Percentiles rank a stretch among this genome's conserved stretches.
These are phyloP conservation scores for Glomus cerebriforme DNA, from an alignment of 192 early-diverging fungal genomes.

Conservation along the genomic window DNA sequence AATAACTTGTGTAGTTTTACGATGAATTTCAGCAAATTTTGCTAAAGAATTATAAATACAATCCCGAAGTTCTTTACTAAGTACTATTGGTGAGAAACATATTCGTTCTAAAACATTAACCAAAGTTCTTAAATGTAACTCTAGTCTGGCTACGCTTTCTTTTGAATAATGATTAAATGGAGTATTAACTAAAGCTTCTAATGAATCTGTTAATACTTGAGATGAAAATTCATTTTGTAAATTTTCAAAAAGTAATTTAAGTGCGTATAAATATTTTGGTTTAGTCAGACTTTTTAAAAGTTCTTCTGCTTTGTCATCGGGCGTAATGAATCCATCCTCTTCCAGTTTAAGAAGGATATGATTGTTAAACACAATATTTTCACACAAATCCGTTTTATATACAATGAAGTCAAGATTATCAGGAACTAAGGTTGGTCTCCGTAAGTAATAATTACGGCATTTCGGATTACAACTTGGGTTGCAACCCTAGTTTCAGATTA, in stretches of 20 bases:
- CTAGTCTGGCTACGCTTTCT: neutral
- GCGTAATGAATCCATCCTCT: too few relatives aligned
- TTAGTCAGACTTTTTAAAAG: neutral
- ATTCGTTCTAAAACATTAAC: neutral
- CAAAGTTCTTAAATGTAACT: constrained; percentile 9
- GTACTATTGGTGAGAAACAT: neutral
- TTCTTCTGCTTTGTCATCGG: neutral
- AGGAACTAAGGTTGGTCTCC: too few relatives aligned
- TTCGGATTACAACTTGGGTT: too few relatives aligned
- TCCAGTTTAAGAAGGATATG: neutral
- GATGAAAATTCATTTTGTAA: neutral
- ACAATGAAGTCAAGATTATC: too few relatives aligned
- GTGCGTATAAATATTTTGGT: neutral
- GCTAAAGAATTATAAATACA: neutral
- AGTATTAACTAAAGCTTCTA: neutral
- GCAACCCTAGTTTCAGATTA: too few relatives aligned
- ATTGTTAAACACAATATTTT: too few relatives aligned
- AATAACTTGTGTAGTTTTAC: neutral
- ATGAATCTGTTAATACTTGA: neutral
- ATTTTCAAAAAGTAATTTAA: constrained; percentile 10
- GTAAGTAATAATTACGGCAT: too few relatives aligned
- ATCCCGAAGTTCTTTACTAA: neutral
- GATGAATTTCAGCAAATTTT: neutral
- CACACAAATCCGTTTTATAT: too few relatives aligned
- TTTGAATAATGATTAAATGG: neutral